Conservation (phyloP, 1,284 basidiomycete genomes). For the Ganoderma sinense region DNA sequence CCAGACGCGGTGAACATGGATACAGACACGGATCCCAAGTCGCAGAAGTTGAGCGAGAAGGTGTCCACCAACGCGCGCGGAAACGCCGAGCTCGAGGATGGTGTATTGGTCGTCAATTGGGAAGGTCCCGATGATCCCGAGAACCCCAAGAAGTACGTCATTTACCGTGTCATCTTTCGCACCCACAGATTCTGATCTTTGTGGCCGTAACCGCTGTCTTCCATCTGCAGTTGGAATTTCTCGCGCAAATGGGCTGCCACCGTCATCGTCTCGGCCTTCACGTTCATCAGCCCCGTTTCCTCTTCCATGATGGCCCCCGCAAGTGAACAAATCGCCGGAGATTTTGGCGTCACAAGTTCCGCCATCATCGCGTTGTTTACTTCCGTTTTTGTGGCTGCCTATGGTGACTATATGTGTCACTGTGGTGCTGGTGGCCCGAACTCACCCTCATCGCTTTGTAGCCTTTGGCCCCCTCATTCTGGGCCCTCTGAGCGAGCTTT, state of each 20-base stretch:
- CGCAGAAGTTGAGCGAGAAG: constrained; percentile 2
- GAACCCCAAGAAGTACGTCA: constrained; percentile 70
- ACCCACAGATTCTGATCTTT: not conserved
- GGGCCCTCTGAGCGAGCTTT: constrained; percentile 65
- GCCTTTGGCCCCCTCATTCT: constrained; percentile 62
- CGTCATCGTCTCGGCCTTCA: constrained; percentile 66
- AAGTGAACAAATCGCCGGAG: constrained; percentile 53
- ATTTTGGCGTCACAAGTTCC: constrained; percentile 62
- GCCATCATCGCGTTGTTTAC: constrained; percentile 66
- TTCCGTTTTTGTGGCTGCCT: constrained; percentile 75
- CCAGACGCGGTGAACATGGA: constrained; percentile 20
- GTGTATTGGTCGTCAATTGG: constrained; percentile 57
- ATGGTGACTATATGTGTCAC: constrained; percentile 48
- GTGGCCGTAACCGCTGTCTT: constrained; percentile 1
- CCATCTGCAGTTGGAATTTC: constrained; percentile 58
- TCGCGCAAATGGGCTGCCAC: constrained; percentile 70
- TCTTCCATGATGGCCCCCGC: constrained; percentile 82
- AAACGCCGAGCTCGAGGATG: constrained; percentile 8
- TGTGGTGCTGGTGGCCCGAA: not conserved
- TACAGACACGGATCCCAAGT: constrained; percentile 7
- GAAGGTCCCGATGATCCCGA: constrained; percentile 65
- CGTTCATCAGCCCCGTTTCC: constrained; percentile 71
- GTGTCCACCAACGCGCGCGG: not conserved
- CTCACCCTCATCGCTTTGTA: constrained; percentile 18
- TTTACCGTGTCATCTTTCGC: not conserved